Conservation (phyloP, 805 yeast genomes). For the Candida mattraensis region DNA sequence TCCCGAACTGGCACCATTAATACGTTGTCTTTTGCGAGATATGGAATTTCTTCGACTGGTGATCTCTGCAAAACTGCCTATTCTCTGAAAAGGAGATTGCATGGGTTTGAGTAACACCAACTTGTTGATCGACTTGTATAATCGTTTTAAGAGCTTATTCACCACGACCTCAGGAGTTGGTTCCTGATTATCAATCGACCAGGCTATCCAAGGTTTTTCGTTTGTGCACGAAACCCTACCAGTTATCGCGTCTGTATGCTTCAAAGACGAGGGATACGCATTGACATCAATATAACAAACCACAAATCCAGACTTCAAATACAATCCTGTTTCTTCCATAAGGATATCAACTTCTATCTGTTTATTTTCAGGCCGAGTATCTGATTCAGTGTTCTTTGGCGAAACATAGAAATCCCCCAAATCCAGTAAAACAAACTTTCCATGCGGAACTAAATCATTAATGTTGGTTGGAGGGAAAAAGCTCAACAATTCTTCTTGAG, state of each 20-base stretch:
- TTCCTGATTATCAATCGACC: constrained; percentile 33
- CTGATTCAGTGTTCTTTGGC: neutral
- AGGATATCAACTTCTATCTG: constrained; percentile 40
- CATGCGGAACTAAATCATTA: constrained; percentile 55
- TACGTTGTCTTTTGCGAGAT: constrained; percentile 2
- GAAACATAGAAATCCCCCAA: constrained; percentile 46
- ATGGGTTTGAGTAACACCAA: constrained; percentile 19
- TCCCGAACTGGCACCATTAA: too few species aligned
- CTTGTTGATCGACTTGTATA: constrained; percentile 45
- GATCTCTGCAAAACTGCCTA: constrained; percentile 32
- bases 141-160: constrained; percentile 45
- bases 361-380: constrained; percentile 17
- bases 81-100: constrained; percentile 23
- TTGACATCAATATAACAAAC: constrained; percentile 37
- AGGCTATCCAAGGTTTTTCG: constrained; percentile 30
- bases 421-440: constrained; percentile 48
- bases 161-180: constrained; percentile 39
- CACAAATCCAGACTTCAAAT: constrained; percentile 51
- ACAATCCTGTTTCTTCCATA: constrained; percentile 59
- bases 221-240: constrained; percentile 6
- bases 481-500: constrained; percentile 35
- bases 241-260: constrained; percentile 5
- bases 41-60: constrained; percentile 15
- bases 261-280: constrained; percentile 25
- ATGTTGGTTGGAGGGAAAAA: constrained; percentile 59